phyloP scores from a whole-genome alignment of 768 basidiomycete species.

The Cystobasidium ongulense region DNA sequence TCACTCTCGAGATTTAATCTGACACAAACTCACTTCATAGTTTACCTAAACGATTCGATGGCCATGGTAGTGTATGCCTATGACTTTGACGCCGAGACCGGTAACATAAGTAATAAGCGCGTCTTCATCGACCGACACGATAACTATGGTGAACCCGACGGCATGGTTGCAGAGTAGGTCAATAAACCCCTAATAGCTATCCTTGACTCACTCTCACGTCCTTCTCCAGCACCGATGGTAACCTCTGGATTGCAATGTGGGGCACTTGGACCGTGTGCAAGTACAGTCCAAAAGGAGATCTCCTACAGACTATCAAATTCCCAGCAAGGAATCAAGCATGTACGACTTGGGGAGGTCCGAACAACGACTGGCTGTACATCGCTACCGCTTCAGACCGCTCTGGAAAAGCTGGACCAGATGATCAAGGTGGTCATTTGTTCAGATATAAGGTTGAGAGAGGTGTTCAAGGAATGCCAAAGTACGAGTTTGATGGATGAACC shows the following conservation, averaged over 20 bases:
- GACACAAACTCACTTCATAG: background rate
- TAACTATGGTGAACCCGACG: conserved; percentile 15
- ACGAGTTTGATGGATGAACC: too few species aligned
- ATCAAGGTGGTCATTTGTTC: conserved; percentile 16
- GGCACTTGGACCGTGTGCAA: conserved; percentile 2
- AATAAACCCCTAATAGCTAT: too few species aligned
- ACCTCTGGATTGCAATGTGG: conserved; percentile 24
- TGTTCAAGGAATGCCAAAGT: conserved; percentile 15
- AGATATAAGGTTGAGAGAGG: conserved; percentile 16
- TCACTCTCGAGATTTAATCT: background rate
- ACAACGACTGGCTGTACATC: conserved; percentile 17
- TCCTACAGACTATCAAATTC: conserved; percentile 2
- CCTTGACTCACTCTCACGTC: background rate
- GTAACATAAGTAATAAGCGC: conserved; percentile 7
- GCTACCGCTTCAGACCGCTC: background rate
- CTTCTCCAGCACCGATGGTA: conserved; percentile 8
- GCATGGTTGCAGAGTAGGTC: conserved; percentile 11
- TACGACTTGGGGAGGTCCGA: conserved; percentile 14
- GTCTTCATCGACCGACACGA: background rate
- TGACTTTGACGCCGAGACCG: conserved; percentile 17
- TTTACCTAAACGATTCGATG: conserved; percentile 13
- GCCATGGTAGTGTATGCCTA: conserved; percentile 12
- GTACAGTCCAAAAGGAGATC: background rate
- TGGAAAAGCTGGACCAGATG: background rate
- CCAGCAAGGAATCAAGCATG: conserved; percentile 6